Evolutionary conservation across 129 eudicot genomes (phyloP).

Genomic region (Oenanthe sinensis): DNA sequence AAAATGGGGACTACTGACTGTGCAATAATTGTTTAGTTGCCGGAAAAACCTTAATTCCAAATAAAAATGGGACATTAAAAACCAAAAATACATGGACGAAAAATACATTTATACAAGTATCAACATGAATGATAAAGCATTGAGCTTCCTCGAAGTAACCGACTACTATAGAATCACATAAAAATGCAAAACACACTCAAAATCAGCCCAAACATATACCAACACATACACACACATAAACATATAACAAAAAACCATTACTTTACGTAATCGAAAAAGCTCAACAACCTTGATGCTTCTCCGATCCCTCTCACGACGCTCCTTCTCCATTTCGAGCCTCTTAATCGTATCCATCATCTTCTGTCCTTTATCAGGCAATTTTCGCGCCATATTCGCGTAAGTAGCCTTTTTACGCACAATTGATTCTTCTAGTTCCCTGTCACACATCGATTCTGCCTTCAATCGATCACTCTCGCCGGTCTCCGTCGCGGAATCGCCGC

Average conservation of each 20-base stretch:
- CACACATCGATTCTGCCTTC: conserved; percentile 6
- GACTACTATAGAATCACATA: not conserved
- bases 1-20: not conserved
- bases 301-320: conserved; percentile 11
- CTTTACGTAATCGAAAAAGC: not conserved
- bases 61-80: not conserved
- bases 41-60: not conserved
- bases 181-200: not conserved
- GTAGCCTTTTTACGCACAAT: not conserved
- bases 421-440: not conserved
- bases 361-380: conserved; percentile 39
- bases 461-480: not conserved
- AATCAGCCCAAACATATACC: not conserved
- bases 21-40: not conserved
- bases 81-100: not conserved
- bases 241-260: not conserved
- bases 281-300: not conserved
- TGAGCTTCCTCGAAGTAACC: too few species aligned
- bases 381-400: not conserved
- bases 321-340: conserved; percentile 26
- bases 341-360: conserved; percentile 22
- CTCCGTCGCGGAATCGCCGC: not conserved
- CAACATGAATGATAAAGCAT: not conserved
- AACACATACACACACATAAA: not conserved
- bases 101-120: not conserved